These are phyloP conservation scores for Coffea canephora DNA, from an alignment of 257 asterid genomes.

Conservation along the genomic window DNA sequence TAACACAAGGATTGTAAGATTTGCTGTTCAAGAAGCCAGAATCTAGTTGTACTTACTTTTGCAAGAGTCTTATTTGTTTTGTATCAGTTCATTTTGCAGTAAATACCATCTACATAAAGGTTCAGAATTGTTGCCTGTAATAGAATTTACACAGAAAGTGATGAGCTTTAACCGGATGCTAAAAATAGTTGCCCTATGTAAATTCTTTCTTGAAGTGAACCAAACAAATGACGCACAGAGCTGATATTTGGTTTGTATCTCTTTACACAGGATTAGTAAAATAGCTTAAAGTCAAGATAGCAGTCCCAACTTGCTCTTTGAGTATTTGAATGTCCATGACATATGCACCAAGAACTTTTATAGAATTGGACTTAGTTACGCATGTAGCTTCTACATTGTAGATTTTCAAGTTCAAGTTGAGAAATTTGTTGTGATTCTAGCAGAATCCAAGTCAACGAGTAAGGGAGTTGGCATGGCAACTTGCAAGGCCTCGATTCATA, in stretches of 20 bases:
- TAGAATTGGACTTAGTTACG: neutral
- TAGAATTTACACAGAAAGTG: neutral
- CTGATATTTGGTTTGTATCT: neutral
- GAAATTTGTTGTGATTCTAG: neutral
- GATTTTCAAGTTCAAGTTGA: neutral
- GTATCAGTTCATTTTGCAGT: neutral
- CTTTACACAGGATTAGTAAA: neutral
- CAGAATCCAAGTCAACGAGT: neutral
- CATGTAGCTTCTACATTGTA: neutral
- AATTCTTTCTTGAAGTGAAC: neutral
- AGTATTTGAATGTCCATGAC: neutral
- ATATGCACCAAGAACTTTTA: neutral
- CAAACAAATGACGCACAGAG: neutral
- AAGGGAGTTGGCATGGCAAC: neutral
- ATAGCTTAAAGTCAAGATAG: neutral
- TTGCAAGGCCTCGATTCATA: neutral
- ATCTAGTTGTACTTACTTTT: constrained; percentile 2
- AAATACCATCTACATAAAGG: neutral
- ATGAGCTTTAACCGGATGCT: neutral
- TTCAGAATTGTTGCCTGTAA: neutral
- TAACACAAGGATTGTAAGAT: constrained; percentile 15
- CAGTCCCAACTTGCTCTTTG: neutral
- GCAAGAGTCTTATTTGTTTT: neutral
- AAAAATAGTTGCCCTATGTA: neutral
- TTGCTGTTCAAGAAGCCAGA: constrained; percentile 2